Base-by-base conservation (phyloP, 2,329 filamentous ascomycete species). In the Aspergillus sp. region DNA sequence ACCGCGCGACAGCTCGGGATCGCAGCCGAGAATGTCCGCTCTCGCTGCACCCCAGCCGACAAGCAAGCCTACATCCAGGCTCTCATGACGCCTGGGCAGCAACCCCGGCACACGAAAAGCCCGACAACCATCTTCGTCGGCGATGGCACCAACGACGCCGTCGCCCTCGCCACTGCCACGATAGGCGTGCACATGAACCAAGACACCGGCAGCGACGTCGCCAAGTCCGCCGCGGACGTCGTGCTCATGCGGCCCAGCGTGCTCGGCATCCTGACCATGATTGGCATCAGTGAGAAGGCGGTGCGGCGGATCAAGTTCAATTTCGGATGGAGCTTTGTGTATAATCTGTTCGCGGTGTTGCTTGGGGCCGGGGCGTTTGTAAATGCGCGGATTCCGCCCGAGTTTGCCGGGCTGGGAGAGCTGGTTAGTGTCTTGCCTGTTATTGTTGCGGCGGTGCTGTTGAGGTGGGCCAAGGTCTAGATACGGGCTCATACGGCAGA, bases 81-180 rank as follows among this genome's bases (percentile, higher is more conserved):
- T 1, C 66, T 79, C 42, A 56, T 63, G 24, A 45, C 32, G 2
- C 45, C 32, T 16, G 16, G 4, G 1, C 40, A 32, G 3, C 26
- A 43, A 30, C 1, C 41, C 1, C 7, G 11, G 7, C 16, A 13
- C 22, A 17, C 8, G 30, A 38, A 16, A 30, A 48, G 45, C 1
- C 20, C 38, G 55, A 57, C 35, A 45, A 54, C n/a, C 62, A 68
- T 91, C 5, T 92, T 93, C 68, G 80, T 82, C 47, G 89, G 89
- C 32, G 89, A 93, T 60, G 89, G 89, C 1, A 90, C 87, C 13
- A 93, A 93, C 66, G 89, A 93, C 62, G 86, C 89, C 0, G 77
- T 83, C 2, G 89, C 89, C 0, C 77, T 93, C 2, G 83, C 87
- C 0, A 82, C 85, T 63, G 87, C 89, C 1, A 81, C 80, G 5